Evolutionary conservation across 2,329 filamentous ascomycete species (phyloP), one percentile per base, ranked within the genome.

Genomic region (Xylaria digitata): DNA sequence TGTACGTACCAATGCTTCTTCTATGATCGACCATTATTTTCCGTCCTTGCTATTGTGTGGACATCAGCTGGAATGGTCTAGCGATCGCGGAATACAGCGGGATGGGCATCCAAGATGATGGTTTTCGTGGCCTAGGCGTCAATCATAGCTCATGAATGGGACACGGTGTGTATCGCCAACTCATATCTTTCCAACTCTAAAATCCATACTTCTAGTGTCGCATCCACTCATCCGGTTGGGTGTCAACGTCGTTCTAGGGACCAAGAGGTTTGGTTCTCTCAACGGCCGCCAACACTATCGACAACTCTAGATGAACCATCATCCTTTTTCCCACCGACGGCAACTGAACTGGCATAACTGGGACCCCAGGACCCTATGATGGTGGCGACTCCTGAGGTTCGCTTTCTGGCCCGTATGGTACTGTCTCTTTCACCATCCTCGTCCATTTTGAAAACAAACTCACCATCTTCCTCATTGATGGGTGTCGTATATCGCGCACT

Each of bases 361-460:
- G 77, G 75, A 17, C 75, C 72, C 73, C 76, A 78, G 23, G 70
- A 55, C 23, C 69, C 57, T 70, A 74, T 71, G 54, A 71, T 72
- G 19, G 73, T 74, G 60, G 70, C 73, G 65, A 78, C 82, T 5
- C 81, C 82, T 2, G 85, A 85, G 1, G 77, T 80, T 62, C 85
- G 82, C 77, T 86, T 87, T 58, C 83, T 78, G 9, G 81, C 80
- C 48, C 81, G 79, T 62, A 80, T 78, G 19, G 81, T 79, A 11
- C 78, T 78, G 43, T 84, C 80, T 23, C 83, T 79, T 37, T 88
- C 86, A 23, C 86, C 85, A 30, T 87, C 86, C 62, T 88, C 86
- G 71, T 90, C 88, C 87, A 90, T 90, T 73, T 81, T 86, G 75
- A 90, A 90, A 15, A 90, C 85, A 70, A 90, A 89, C 30, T 87